Percentiles rank a stretch among this genome's conserved stretches.
Conservation (phyloP, 176 grass and related monocot genomes). For the Aegilops tauschii region DNA sequence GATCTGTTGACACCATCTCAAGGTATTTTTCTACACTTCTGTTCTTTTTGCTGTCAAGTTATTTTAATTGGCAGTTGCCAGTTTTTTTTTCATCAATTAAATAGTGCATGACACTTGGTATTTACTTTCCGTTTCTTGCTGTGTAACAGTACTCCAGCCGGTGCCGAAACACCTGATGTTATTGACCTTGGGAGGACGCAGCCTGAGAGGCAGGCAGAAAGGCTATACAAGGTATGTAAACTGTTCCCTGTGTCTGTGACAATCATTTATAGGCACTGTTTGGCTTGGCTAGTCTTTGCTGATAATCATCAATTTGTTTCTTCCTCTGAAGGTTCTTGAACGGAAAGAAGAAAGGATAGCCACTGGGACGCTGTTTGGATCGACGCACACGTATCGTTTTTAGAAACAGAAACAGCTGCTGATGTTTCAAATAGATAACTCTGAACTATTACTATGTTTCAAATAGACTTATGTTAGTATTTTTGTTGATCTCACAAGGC, state of each 20-base stretch:
- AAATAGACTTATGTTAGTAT: too few species aligned
- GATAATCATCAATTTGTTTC: not conserved
- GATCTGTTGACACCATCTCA: slow-evolving; percentile 48
- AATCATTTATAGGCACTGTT: not conserved
- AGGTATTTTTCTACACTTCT: slow-evolving; percentile 19
- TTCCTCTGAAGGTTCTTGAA: too few species aligned
- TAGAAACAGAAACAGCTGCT: too few species aligned
- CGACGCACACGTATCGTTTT: too few species aligned
- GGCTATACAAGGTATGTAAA: too few species aligned
- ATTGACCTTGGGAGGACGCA: slow-evolving; percentile 41
- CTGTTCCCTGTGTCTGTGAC: too few species aligned
- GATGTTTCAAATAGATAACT: too few species aligned
- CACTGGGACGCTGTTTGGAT: too few species aligned
- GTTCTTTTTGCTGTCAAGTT: not conserved
- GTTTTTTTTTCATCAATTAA: too few species aligned
- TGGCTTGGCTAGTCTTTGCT: not conserved
- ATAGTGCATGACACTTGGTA: not conserved
- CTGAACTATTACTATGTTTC: too few species aligned
- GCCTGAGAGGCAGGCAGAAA: slow-evolving; percentile 68
- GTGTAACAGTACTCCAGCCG: slow-evolving; percentile 61
- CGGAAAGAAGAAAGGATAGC: too few species aligned
- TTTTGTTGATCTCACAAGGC: too few species aligned
- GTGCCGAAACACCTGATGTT: slow-evolving; percentile 46
- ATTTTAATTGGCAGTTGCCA: not conserved
- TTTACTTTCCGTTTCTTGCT: not conserved